Evolutionary conservation across 1,139 yeast genomes (phyloP).

Genomic region (Zygosaccharomyces sapae): DNA sequence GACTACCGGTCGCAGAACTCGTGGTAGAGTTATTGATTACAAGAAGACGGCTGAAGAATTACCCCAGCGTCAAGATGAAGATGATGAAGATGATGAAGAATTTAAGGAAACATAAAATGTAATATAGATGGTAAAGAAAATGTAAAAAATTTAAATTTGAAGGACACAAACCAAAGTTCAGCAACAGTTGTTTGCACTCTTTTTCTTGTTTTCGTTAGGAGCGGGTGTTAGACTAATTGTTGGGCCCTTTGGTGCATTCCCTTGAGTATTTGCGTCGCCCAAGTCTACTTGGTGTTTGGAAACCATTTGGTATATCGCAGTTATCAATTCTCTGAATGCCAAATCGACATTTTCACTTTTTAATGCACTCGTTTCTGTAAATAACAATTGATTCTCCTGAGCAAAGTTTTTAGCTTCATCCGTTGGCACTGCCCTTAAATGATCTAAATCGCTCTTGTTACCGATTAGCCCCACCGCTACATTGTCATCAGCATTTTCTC

Average conservation of each 20-base stretch:
- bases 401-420: conserved; percentile 97
- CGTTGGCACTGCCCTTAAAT: conserved; percentile 93
- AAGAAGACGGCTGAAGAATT: conserved; percentile 76
- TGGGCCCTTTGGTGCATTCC: conserved; percentile 57
- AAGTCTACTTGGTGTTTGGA: conserved; percentile 82
- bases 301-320: conserved; percentile 90
- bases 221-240: conserved; percentile 92
- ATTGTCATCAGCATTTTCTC: conserved; percentile 95
- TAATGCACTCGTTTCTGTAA: conserved; percentile 96
- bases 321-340: conserved; percentile 87
- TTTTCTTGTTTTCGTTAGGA: conserved; percentile 71
- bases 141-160: not conserved
- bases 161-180: conserved; percentile 26
- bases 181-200: conserved; percentile 64
- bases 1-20: conserved; percentile 79
- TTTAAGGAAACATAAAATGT: conserved; percentile 19
- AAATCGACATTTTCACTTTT: conserved; percentile 92
- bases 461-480: conserved; percentile 96
- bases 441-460: conserved; percentile 93
- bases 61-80: conserved; percentile 44
- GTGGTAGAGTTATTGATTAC: conserved; percentile 86
- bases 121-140: conserved; percentile 4
- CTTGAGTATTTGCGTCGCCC: conserved; percentile 43
- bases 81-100: conserved; percentile 35
- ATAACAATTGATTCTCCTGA: conserved; percentile 82